Conservation (phyloP, 2,329 filamentous ascomycete genomes). For the Fusarium incarnatum region DNA sequence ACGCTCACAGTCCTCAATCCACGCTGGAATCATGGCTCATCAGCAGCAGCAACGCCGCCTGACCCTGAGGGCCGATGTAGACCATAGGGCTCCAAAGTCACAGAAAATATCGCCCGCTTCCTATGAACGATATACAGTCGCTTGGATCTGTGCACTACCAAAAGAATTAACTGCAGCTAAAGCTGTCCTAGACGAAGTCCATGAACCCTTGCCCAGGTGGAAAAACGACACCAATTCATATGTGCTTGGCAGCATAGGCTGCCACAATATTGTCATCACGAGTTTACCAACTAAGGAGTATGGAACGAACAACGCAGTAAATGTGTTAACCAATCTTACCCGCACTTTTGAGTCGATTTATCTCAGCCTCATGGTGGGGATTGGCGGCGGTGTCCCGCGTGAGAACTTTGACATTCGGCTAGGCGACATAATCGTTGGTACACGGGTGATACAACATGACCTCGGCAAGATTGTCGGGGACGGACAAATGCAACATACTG, state of each 20-base stretch:
- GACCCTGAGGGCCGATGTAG: accelerated
- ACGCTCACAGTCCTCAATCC: no score
- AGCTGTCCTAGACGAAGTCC: constrained; percentile 46
- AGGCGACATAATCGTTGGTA: background rate
- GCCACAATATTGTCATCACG: constrained; percentile 45
- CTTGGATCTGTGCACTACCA: constrained; percentile 48
- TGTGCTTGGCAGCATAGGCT: constrained; percentile 32
- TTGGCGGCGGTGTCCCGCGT: background rate
- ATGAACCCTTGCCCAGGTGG: constrained; percentile 7
- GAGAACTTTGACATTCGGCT: background rate
- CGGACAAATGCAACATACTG: background rate
- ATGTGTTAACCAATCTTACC: background rate
- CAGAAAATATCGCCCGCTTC: background rate
- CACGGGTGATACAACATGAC: background rate
- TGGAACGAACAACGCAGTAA: background rate
- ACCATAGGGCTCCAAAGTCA: accelerated
- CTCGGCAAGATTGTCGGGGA: background rate
- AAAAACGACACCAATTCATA: constrained; percentile 44
- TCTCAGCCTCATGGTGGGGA: background rate
- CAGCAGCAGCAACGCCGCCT: background rate
- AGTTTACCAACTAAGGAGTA: constrained; percentile 35
- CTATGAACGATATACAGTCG: constrained; percentile 44
- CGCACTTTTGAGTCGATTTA: accelerated
- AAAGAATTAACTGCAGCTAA: constrained; percentile 45
- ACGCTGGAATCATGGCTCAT: background rate